phyloP scores from a whole-genome alignment of 192 early-diverging fungal genomes.

The Backusella australiensis region DNA sequence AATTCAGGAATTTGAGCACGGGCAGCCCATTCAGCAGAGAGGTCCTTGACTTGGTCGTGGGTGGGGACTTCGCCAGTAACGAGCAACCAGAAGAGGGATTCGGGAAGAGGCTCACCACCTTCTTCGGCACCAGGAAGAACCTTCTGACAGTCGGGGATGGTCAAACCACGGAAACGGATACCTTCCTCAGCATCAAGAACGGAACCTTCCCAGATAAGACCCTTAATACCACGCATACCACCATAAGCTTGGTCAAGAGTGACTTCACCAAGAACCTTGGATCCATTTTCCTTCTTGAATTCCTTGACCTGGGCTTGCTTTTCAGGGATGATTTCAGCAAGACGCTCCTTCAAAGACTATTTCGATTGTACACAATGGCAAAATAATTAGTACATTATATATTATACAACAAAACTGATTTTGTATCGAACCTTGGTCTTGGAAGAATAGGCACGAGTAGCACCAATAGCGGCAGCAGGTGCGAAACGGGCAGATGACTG shows the following conservation, averaged over 20 bases:
- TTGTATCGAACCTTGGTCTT: slow-evolving; percentile 43
- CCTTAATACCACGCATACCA: slow-evolving; percentile 99
- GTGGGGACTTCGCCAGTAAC: slow-evolving; percentile 98
- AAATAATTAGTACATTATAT: background rate
- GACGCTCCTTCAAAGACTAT: slow-evolving; percentile 90
- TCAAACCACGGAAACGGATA: slow-evolving; percentile 95
- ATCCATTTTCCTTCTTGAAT: slow-evolving; percentile 88
- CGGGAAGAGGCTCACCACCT: slow-evolving; percentile 94
- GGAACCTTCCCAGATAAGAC: slow-evolving; percentile 97
- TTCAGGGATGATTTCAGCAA: slow-evolving; percentile 91
- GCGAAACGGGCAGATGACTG: slow-evolving; percentile 27
- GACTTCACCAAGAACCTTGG: slow-evolving; percentile 87
- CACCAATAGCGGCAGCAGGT: slow-evolving; percentile 39
- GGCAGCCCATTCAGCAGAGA: slow-evolving; percentile 97
- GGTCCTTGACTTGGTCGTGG: slow-evolving; percentile 79
- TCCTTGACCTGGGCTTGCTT: slow-evolving; percentile 96
- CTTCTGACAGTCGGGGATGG: slow-evolving; percentile 96
- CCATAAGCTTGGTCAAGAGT: slow-evolving; percentile 98
- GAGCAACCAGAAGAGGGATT: slow-evolving; percentile 97
- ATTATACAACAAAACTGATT: background rate
- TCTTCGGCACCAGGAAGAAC: slow-evolving; percentile 84
- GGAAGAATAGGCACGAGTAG: slow-evolving; percentile 47
- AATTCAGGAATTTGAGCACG: slow-evolving; percentile 88
- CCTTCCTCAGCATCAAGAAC: slow-evolving; percentile 97
- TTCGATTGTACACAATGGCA: background rate